Percentiles rank a stretch among this genome's conserved stretches.
Conservation (phyloP, 805 yeast species). For the Wickerhamomyces hampshirensis region DNA sequence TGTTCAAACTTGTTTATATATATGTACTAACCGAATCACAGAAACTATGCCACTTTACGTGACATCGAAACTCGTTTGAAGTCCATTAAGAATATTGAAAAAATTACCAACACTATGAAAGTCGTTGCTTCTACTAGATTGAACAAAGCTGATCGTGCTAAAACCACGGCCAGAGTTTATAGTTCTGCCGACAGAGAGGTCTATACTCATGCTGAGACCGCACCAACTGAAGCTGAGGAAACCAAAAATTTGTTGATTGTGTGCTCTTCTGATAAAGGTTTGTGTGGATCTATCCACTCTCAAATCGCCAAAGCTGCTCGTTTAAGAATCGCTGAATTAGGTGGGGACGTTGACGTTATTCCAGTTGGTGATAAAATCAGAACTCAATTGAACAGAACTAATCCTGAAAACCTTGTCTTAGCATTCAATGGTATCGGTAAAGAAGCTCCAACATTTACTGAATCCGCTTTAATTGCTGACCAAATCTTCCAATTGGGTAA, state of each 20-base stretch:
- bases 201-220: slow-evolving; percentile 77
- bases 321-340: slow-evolving; percentile 49
- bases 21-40: slow-evolving; percentile 27
- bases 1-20: too few species aligned
- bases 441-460: slow-evolving; percentile 91
- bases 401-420: slow-evolving; percentile 61
- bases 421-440: slow-evolving; percentile 92
- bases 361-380: slow-evolving; percentile 93
- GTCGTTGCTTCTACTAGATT: slow-evolving; percentile 98
- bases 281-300: slow-evolving; percentile 98
- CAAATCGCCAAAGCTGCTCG: slow-evolving; percentile 89
- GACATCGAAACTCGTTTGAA: slow-evolving; percentile 98
- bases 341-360: slow-evolving; percentile 68
- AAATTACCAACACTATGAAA: slow-evolving; percentile 99
- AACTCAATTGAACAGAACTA: slow-evolving; percentile 82
- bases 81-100: slow-evolving; percentile 97
- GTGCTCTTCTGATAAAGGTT: slow-evolving; percentile 94
- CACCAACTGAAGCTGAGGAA: slow-evolving; percentile 34
- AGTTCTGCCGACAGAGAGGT: slow-evolving; percentile 76
- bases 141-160: slow-evolving; percentile 92
- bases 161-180: slow-evolving; percentile 82
- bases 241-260: slow-evolving; percentile 78
- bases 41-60: slow-evolving; percentile 97
- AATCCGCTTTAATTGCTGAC: slow-evolving; percentile 85
- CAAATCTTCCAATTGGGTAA: slow-evolving; percentile 59